Evolutionary conservation across 31 red algal species (phyloP), one percentile per base, ranked within the genome.

Genomic region (Porphyra umbilicalis): DNA sequence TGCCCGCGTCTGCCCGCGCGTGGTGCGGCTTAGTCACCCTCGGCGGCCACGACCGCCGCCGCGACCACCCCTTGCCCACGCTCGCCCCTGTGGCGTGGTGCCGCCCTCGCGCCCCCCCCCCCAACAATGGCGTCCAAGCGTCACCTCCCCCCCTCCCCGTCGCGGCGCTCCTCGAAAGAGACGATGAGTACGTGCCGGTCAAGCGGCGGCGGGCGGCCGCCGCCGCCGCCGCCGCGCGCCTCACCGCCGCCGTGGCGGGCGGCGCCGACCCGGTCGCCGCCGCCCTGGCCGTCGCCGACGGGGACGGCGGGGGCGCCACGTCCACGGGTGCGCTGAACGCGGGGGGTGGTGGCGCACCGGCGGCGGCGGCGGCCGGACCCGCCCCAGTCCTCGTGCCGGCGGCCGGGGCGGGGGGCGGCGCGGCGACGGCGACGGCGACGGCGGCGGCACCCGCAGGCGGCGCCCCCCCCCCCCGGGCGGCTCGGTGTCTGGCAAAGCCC

Each of bases 161-260:
- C 25, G 57, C 57, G 57, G 57, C 57, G 57, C 57, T 71, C 25
- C 57, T 71, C 57, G 57, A 71, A 10, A 71, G 30, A 71, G 57
- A 91, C 76, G 84, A 87, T 76, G 90, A 92, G 39, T 92, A 88
- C 40, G 71, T 92, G 40, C 90, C 90, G 8, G 29, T 92, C 36
- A 92, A 92, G 68, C 90, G 90, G 36, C 85, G 90, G 31, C 76
- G 82, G 75, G 80, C 77, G 30, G 77, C 79, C 13, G 81, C 74
- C 34, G 90, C 84, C 16, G 31, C 32, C 35, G 39, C 74, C 25
- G 90, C 82, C 3, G 76, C 85, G 7, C 76, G 57, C 57, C 57
- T 71, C 25, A 71, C 57, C 57, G 57, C 57, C 57, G 57, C 57
- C 57, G 57, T 71, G 4, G 57, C 57, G 57, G 57, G 57, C 16